Base-by-base conservation (phyloP, 306 rosid species). In the Adenanthera pavonina region DNA sequence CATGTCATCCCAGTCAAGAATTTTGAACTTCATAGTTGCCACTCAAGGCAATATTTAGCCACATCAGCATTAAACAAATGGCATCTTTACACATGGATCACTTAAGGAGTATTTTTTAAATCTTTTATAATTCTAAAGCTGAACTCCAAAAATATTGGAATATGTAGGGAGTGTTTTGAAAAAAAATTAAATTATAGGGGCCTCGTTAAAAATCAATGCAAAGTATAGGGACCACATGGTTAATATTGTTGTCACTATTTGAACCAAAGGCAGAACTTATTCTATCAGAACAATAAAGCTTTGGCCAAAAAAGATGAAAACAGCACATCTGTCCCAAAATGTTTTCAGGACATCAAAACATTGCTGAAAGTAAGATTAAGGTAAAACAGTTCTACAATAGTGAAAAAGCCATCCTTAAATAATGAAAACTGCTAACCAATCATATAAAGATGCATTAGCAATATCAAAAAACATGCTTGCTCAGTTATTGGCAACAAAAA, bases 321-420 rank as follows among this genome's bases (percentile, higher is more conserved):
- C 49, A 70, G 72, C 40, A 33, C 36, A n/a, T 47, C 35, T 38
- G 60, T 8, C 30, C 77, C 70, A 69, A 60, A 38, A 6, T 8
- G 15, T 3, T 15, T 84, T 67, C 51, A 67, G 49, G 72, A 81
- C 44, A 64, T 78, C 80, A 14, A 66, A 77, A 72, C 52, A 38
- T 40, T 67, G 78, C 64, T 14, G 75, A 68, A 48, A 36, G 68
- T 19, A 34, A 62, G 40, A 78, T 66, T 36, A 57, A 78, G 40
- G 75, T 35, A 30, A 12, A 66, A 25, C 14, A 36, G 40, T 33
- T 36, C 1, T 2, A 68, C 59, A 65, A 41, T 34, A 66, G 73
- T 33, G 36, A 17, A 9, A 49, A 77, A 10, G 0, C 6, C 36
- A 48, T 12, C 25, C 33, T 72, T 67, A 34, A 71, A 81, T 75